phyloP scores from a whole-genome alignment of 2,329 filamentous ascomycete genomes.

The Coniochaeta sp. region DNA sequence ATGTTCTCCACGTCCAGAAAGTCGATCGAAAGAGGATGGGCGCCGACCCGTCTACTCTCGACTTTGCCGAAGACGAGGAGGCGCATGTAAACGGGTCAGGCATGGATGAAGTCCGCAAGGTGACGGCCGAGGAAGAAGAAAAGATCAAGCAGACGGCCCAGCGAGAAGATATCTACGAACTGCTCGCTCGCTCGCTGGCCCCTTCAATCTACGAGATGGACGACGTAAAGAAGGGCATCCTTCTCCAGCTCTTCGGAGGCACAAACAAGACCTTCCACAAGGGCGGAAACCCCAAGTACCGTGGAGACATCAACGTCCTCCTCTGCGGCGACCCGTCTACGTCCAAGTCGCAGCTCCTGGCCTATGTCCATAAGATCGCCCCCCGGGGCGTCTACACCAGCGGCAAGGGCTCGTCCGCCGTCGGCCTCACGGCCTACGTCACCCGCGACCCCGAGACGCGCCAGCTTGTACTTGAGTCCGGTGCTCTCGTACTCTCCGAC shows the following conservation, averaged over 20 bases:
- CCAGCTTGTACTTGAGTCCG: slow-evolving; percentile 73
- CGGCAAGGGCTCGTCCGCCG: slow-evolving; percentile 72
- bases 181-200: slow-evolving; percentile 82
- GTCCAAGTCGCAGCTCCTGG: slow-evolving; percentile 86
- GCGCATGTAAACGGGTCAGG: slow-evolving; percentile 61
- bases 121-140: slow-evolving; percentile 78
- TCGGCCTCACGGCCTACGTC: slow-evolving; percentile 75
- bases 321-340: slow-evolving; percentile 97
- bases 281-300: slow-evolving; percentile 88
- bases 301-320: slow-evolving; percentile 95
- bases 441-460: slow-evolving; percentile 74
- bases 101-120: slow-evolving; percentile 76
- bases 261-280: slow-evolving; percentile 98
- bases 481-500: slow-evolving; percentile 71
- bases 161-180: slow-evolving; percentile 84
- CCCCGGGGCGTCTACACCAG: slow-evolving; percentile 80
- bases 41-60: slow-evolving; percentile 81
- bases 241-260: slow-evolving; percentile 92
- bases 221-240: slow-evolving; percentile 96
- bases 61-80: slow-evolving; percentile 69
- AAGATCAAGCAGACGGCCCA: slow-evolving; percentile 77
- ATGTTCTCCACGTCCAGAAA: slow-evolving; percentile 93
- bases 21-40: slow-evolving; percentile 93
- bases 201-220: slow-evolving; percentile 98
- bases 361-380: slow-evolving; percentile 96